Evolutionary conservation across 257 asterid genomes (phyloP), one percentile per base, ranked within the genome.

Genomic region (Mitragyna speciosa): DNA sequence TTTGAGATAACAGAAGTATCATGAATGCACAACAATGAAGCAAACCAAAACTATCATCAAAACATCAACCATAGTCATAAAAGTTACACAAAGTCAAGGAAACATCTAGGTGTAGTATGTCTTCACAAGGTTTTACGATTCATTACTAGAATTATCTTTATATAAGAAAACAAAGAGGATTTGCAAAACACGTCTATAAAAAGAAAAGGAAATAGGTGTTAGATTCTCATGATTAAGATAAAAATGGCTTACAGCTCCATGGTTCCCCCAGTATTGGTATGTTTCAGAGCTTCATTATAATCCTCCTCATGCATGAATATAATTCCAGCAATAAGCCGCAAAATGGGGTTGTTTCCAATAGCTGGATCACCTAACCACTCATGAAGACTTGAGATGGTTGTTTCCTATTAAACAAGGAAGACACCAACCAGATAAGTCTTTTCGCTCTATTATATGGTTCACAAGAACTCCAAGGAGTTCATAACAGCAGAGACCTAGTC

Each of bases 281-380:
- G 93, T 84, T 95, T 95, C 85, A 95, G 80, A 80, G 98, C 99
- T 90, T 95, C 99, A 78, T 87, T 90, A 75, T 89, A 95, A 83
- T 93, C 98, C 87, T 95, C 98, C 80, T 95, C 99, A 20, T 95
- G 97, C 86, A 78, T 85, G 93, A 91, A 95, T 77, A 95, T 80
- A 61, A 86, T 92, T 79, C 99, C 99, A 33, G 97, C 97, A 67
- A 95, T 84, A 56, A 95, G 97, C 72, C 98, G 94, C 70, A 93
- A 85, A 77, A 85, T 89, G 82, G 97, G 91, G 85, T 95, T 93
- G 91, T 84, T 92, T 79, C 93, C 99, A 84, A 93, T 89, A 72
- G 97, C 97, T 75, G 97, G 91, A 84, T 95, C 99, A 12, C 85
- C 97, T 76, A 95, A 87, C 97, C 91, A 91, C 88, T 92, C 99